A percentile compares a stretch with the other conserved stretches of the same genome.
These are phyloP conservation scores for Pinus tabuliformis DNA, from an alignment of 75 land plant species.

Conservation along the genomic window DNA sequence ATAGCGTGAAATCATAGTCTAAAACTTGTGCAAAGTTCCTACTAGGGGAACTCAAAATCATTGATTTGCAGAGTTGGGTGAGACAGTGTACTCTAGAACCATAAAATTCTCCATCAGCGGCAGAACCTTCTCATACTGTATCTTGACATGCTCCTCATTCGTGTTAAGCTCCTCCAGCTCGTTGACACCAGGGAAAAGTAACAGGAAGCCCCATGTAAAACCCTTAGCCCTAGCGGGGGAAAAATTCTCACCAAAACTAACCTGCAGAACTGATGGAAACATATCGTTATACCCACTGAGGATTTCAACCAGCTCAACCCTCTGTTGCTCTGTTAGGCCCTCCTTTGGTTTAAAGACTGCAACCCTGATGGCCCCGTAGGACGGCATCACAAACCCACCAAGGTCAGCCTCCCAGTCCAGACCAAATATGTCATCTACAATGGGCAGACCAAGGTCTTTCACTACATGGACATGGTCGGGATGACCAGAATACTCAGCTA, in stretches of 20 bases:
- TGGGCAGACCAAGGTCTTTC: conserved; percentile 45
- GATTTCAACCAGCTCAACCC: conserved; percentile 17
- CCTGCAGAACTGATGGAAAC: conserved; percentile 24
- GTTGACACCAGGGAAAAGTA: conserved; percentile 34
- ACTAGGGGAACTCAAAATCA: neutral
- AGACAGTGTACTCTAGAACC: conserved; percentile 39
- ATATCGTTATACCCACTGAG: conserved; percentile 20
- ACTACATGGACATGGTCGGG: conserved; percentile 68
- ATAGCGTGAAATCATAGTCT: neutral
- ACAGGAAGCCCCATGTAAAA: conserved; percentile 40
- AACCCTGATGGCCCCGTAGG: conserved; percentile 44
- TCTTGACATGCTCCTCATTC: conserved; percentile 20
- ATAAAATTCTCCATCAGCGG: conserved; percentile 40
- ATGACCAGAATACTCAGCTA: conserved; percentile 52
- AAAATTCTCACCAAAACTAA: conserved; percentile 66
- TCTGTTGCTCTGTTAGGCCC: conserved; percentile 11
- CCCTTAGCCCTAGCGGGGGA: conserved; percentile 82
- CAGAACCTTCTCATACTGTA: conserved; percentile 35
- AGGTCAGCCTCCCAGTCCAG: conserved; percentile 72
- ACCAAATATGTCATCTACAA: conserved; percentile 68
- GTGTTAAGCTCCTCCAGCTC: conserved; percentile 46
- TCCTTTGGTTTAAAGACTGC: conserved; percentile 57
- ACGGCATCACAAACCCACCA: conserved; percentile 1
- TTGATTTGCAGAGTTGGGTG: conserved; percentile 16
- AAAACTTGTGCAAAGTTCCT: neutral